Evolutionary conservation across 1,284 basidiomycete species (phyloP).

Genomic region (Cystobasidium slooffiae): DNA sequence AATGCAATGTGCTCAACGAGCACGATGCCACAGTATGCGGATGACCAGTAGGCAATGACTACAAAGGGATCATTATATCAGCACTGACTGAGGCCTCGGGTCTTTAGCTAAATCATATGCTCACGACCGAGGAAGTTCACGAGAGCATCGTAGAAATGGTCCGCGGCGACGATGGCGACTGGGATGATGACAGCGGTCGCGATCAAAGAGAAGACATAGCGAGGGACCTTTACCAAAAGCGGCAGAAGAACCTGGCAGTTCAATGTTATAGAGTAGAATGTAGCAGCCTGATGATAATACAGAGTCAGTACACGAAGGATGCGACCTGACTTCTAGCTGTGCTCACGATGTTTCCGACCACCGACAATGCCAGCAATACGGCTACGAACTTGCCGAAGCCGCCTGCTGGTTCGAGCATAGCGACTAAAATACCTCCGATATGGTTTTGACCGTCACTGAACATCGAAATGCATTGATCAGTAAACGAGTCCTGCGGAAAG

Average conservation of each 20-base stretch:
- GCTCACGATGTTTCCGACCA: constrained; percentile 69
- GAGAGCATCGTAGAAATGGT: constrained; percentile 56
- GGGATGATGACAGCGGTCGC: constrained; percentile 71
- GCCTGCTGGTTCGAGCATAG: constrained; percentile 70
- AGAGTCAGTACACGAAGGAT: neutral
- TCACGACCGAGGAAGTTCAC: constrained; percentile 55
- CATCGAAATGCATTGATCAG: neutral
- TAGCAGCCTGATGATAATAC: constrained; percentile 60
- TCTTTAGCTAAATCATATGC: constrained; percentile 29
- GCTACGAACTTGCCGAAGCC: constrained; percentile 58
- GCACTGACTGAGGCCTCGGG: neutral
- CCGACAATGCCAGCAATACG: constrained; percentile 47
- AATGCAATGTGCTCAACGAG: constrained; percentile 56
- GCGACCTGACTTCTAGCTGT: neutral
- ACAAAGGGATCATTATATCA: neutral
- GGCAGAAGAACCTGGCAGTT: constrained; percentile 79
- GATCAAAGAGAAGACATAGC: constrained; percentile 82
- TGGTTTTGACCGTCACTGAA: constrained; percentile 38
- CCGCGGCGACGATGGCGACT: constrained; percentile 56
- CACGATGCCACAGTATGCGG: constrained; percentile 53
- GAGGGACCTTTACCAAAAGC: constrained; percentile 66
- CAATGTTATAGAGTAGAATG: constrained; percentile 80
- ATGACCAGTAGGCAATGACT: constrained; percentile 53
- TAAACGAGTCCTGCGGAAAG: too few relatives aligned
- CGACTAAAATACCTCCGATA: constrained; percentile 72